Evolutionary conservation across 1,284 basidiomycete genomes (phyloP).

Genomic region (Ustilago xerochloae): DNA sequence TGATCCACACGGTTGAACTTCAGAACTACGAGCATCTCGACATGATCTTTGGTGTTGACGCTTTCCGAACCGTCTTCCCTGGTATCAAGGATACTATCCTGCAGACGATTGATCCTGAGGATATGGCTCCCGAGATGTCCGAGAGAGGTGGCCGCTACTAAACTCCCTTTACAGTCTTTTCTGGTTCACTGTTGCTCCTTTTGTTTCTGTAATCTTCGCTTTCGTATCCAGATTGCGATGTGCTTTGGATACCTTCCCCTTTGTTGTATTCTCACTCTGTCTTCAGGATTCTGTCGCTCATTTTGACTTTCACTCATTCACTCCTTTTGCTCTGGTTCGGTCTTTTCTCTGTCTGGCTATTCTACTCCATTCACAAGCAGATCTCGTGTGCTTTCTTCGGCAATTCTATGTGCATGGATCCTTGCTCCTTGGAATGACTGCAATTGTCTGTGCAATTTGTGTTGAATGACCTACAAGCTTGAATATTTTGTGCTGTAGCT

Average conservation of each 20-base stretch:
- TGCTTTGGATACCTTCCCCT: too few species aligned
- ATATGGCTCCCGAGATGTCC: slow-evolving; percentile 39
- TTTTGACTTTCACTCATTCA: background rate
- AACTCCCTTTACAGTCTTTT: slow-evolving; percentile 6
- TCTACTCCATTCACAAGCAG: background rate
- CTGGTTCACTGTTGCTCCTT: background rate
- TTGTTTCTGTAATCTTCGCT: background rate
- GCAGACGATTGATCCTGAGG: slow-evolving; percentile 56
- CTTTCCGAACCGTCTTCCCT: slow-evolving; percentile 62
- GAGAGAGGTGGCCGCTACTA: slow-evolving; percentile 31
- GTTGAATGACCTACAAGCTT: background rate
- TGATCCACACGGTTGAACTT: slow-evolving; percentile 66
- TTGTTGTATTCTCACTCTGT: background rate
- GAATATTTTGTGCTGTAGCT: background rate
- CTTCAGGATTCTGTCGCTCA: background rate
- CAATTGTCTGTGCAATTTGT: background rate
- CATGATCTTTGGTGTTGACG: slow-evolving; percentile 65
- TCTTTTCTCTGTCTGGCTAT: background rate
- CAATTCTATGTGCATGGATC: background rate
- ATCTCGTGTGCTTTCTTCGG: too few species aligned
- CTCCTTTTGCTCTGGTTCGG: background rate
- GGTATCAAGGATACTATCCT: slow-evolving; percentile 65
- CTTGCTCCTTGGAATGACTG: background rate
- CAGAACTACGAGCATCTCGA: slow-evolving; percentile 67
- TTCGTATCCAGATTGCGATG: background rate